Conservation (phyloP, 176 grass and related monocot species). For the Themeda triandra region DNA sequence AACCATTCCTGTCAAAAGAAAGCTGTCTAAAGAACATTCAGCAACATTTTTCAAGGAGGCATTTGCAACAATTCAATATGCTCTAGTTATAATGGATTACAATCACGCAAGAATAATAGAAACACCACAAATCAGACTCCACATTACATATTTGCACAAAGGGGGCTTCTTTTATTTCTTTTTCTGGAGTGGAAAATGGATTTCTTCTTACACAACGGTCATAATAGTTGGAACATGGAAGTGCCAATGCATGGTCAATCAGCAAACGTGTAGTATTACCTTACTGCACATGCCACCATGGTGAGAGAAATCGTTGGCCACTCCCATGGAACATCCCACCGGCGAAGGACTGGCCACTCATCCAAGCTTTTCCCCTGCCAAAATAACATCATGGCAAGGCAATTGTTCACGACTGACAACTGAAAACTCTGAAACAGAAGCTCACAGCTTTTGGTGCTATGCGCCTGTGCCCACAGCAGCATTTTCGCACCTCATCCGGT, state of each 20-base stretch:
- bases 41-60: not conserved
- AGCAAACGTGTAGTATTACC: conserved; percentile 28
- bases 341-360: conserved; percentile 48
- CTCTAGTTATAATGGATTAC: not conserved
- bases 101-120: not conserved
- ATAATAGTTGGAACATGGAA: not conserved
- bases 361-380: conserved; percentile 34
- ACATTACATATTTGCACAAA: not conserved
- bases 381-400: not conserved
- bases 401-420: not conserved
- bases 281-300: conserved; percentile 75
- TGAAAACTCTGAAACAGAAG: not conserved
- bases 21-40: conserved; percentile 87
- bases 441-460: not conserved
- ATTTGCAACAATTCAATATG: conserved; percentile 9
- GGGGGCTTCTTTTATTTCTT: not conserved
- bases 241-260: not conserved
- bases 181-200: not conserved
- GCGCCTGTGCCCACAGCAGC: not conserved
- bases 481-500: conserved; percentile 37
- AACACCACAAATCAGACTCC: not conserved
- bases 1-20: conserved; percentile 79
- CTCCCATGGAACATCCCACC: conserved; percentile 90
- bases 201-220: not conserved
- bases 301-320: conserved; percentile 85